These are phyloP conservation scores for Tricholoma furcatifolium DNA, from an alignment of 768 basidiomycete species.

Conservation along the genomic window DNA sequence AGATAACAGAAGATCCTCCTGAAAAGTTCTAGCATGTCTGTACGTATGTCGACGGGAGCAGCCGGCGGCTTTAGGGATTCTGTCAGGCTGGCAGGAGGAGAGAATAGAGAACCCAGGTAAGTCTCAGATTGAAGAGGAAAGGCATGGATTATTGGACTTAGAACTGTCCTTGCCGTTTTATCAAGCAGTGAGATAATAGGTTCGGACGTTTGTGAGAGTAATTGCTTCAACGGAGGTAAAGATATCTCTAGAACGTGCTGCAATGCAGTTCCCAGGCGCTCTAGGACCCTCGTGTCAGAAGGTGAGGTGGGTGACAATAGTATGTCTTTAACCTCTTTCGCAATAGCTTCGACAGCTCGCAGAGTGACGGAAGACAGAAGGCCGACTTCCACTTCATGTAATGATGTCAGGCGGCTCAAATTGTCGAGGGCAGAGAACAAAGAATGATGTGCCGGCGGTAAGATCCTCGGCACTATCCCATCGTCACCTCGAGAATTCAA, in stretches of 20 bases:
- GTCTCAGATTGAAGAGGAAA: conserved; percentile 13
- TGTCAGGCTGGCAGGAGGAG: conserved; percentile 6
- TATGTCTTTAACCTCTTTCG: conserved; percentile 11
- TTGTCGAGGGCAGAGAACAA: conserved; percentile 28
- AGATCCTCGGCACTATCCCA: conserved; percentile 5
- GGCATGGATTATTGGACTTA: conserved; percentile 15
- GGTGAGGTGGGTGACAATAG: background rate
- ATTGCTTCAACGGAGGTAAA: conserved; percentile 16
- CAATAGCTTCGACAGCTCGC: conserved; percentile 29
- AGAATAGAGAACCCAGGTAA: conserved; percentile 15
- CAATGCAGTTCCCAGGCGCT: conserved; percentile 17
- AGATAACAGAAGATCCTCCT: conserved; percentile 20
- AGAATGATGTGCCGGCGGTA: conserved; percentile 11
- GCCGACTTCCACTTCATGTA: conserved; percentile 21
- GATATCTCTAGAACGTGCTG: conserved; percentile 17
- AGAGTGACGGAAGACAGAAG: conserved; percentile 27
- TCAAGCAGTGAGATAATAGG: conserved; percentile 16
- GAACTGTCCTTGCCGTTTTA: conserved; percentile 12
- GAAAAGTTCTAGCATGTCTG: conserved; percentile 27
- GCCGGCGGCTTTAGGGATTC: conserved; percentile 4
- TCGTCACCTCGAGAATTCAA: conserved; percentile 3
- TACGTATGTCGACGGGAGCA: conserved; percentile 24
- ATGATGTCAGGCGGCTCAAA: conserved; percentile 26
- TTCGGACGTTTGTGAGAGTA: conserved; percentile 5
- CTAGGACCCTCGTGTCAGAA: conserved; percentile 19